Conservation (phyloP, 148 eudicot species). For the Talinum fruticosum region DNA sequence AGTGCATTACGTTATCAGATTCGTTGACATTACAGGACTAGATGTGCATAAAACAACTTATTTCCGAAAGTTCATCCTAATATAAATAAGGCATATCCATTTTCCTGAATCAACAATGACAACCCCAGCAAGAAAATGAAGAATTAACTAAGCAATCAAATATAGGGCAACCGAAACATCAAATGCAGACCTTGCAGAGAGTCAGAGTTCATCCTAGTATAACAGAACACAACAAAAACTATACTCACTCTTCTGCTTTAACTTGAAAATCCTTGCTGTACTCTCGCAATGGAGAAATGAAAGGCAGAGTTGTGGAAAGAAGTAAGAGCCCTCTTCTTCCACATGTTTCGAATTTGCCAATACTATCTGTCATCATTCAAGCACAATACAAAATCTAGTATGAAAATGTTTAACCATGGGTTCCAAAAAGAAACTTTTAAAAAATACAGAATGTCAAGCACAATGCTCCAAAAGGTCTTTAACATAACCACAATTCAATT, state of each 20-base stretch:
- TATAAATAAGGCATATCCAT: neutral
- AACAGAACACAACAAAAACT: neutral
- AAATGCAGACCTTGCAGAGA: neutral
- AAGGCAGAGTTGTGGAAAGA: constrained; percentile 34
- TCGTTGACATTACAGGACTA: neutral
- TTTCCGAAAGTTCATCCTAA: neutral
- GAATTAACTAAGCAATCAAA: neutral
- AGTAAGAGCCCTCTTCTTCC: constrained; percentile 54
- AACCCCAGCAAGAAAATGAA: neutral
- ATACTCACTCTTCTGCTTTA: constrained; percentile 53
- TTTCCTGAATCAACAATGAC: neutral
- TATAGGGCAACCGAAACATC: neutral
- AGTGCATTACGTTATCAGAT: neutral
- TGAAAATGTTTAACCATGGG: neutral
- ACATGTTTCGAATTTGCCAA: constrained; percentile 15
- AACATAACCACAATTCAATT: neutral
- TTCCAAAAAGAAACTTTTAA: too few relatives aligned
- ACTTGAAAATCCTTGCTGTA: constrained; percentile 20
- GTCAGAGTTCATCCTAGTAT: neutral
- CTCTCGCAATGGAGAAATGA: constrained; percentile 35
- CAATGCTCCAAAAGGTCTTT: neutral
- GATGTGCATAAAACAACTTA: neutral
- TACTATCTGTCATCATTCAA: constrained; percentile 25
- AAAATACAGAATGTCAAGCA: neutral
- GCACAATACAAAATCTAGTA: neutral